phyloP scores from a whole-genome alignment of 306 rosid genomes.

The Cyclanthera cordifolia region DNA sequence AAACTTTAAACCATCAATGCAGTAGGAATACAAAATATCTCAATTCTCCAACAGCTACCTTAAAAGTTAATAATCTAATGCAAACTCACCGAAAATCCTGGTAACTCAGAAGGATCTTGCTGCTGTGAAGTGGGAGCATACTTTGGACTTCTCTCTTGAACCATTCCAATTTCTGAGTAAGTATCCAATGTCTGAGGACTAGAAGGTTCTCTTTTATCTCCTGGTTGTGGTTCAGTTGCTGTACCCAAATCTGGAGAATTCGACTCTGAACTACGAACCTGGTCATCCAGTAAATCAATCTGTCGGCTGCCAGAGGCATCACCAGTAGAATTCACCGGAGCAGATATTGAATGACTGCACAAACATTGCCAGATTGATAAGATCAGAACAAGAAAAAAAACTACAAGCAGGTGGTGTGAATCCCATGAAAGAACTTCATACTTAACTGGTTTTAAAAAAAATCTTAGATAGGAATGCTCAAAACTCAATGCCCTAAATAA shows the following conservation, averaged over 20 bases:
- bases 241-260: slow-evolving; percentile 51
- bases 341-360: slow-evolving; percentile 50
- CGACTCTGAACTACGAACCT: slow-evolving; percentile 36
- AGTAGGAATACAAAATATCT: neutral
- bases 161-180: slow-evolving; percentile 61
- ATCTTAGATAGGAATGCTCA: neutral
- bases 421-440: neutral
- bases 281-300: slow-evolving; percentile 44
- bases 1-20: neutral
- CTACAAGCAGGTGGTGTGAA: neutral
- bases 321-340: slow-evolving; percentile 41
- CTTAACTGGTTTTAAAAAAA: neutral
- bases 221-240: slow-evolving; percentile 49
- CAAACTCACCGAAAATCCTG: slow-evolving; percentile 75
- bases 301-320: slow-evolving; percentile 51
- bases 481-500: neutral
- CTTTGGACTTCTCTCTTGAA: slow-evolving; percentile 48
- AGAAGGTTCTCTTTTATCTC: slow-evolving; percentile 50
- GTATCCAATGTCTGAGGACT: slow-evolving; percentile 53
- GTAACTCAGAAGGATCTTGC: slow-evolving; percentile 65
- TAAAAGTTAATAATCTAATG: neutral
- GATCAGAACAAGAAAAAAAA: neutral
- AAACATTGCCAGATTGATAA: neutral
- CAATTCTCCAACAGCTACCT: neutral
- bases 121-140: slow-evolving; percentile 55